Percentiles rank a stretch among this genome's conserved stretches.
phyloP scores from a whole-genome alignment of 208 protist species.

The Naegleria gruberi region DNA sequence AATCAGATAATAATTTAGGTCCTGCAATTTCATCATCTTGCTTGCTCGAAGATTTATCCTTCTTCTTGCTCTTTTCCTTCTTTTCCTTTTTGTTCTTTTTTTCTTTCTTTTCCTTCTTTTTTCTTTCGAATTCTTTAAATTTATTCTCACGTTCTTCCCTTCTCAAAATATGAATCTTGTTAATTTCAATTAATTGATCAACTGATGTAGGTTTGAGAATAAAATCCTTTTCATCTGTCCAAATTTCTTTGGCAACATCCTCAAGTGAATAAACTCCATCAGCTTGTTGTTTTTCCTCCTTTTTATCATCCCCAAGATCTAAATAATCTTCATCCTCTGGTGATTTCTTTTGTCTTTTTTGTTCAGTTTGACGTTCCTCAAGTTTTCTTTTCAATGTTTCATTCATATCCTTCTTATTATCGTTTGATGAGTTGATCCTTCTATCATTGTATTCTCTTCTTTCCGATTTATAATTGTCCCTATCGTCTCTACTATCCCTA shows the following conservation, averaged over 20 bases:
- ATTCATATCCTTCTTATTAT: not conserved
- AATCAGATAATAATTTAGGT: not conserved
- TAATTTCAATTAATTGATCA: not conserved
- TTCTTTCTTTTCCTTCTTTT: not conserved
- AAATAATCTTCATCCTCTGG: not conserved
- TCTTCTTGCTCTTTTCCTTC: not conserved
- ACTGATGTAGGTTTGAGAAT: not conserved
- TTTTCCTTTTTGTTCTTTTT: slow-evolving; percentile 7
- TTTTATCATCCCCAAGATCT: slow-evolving; percentile 18
- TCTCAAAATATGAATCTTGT: slow-evolving; percentile 1
- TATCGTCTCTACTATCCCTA: not conserved
- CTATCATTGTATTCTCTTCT: not conserved
- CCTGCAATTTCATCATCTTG: not conserved
- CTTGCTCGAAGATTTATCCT: too few relatives aligned
- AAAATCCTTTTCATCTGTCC: slow-evolving; percentile 2
- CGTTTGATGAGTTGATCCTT: not conserved
- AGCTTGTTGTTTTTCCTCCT: not conserved
- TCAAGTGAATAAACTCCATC: slow-evolving; percentile 10
- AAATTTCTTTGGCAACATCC: not conserved
- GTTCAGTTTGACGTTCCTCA: not conserved
- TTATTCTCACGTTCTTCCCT: not conserved
- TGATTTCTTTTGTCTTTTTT: slow-evolving; percentile 13
- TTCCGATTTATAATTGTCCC: not conserved
- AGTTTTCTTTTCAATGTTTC: not conserved
- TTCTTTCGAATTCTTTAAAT: not conserved